Base-by-base conservation (phyloP, 768 basidiomycete species). In the Phanerochaete carnosa region DNA sequence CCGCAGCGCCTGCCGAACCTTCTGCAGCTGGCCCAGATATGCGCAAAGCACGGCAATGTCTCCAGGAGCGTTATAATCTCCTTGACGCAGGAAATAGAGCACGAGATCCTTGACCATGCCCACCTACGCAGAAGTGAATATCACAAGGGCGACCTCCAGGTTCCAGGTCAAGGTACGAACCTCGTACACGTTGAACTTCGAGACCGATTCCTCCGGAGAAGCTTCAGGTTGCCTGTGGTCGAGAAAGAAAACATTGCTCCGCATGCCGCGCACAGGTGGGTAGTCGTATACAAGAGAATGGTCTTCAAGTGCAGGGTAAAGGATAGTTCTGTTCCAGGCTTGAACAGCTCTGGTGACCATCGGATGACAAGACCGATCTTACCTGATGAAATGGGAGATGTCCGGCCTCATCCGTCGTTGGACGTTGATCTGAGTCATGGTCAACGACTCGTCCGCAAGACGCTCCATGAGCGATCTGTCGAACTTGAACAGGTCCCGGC, bases 381-480 rank as follows among this genome's bases (percentile, higher is more conserved):
- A 83, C 86, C 86, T 71, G 59, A 87, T 81, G 4, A 90, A 72
- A 35, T 79, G 76, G 1, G 89, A 86, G 47, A 92, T 90, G 3
- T 70, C 65, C 0, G 90, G 90, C 5, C 88, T 77, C 91, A 92
- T 92, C 15, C 91, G 79, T 0, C 90, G 77, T 68, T 92, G 90
- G 0, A 89, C 82, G 64, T 88, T 78, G 13, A 92, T 84, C 37
- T 79, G 80, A 1, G 88, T 86, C 89, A 92, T 90, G 0, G 78
- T 70, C 30, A 89, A 67, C 8, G 85, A 83, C 26, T 76, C 76
- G 7, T 64, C 68, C 0, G 88, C 79, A 11, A 92, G 74, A 16
- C 90, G 81, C 64, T 92, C 90, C 87, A 92, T 90, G 1, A 91
- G 76, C 1, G 87, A 89, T 75, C 82, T 81, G 55, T 70, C 69